phyloP scores from a whole-genome alignment of 2,329 filamentous ascomycete species.

The Malbranchea cinnamomea region DNA sequence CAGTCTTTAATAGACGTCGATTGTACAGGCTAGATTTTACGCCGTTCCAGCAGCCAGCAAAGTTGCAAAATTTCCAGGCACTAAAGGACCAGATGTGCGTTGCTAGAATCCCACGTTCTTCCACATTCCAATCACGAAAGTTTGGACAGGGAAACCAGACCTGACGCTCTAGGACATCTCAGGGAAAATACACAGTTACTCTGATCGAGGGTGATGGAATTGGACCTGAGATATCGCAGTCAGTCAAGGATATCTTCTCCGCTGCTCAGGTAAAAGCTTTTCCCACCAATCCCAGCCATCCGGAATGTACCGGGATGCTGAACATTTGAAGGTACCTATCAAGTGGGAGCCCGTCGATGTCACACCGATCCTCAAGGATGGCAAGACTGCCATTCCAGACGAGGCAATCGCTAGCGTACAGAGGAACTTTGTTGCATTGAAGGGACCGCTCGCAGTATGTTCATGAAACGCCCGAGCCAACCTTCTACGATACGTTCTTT shows the following conservation, averaged over 20 bases:
- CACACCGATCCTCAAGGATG: conserved; percentile 81
- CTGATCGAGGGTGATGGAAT: conserved; percentile 99
- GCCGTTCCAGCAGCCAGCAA: conserved; percentile 40
- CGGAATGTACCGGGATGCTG: conserved; percentile 10
- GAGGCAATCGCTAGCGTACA: conserved; percentile 85
- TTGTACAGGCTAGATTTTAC: conserved; percentile 46
- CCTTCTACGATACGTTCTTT: conserved; percentile 9
- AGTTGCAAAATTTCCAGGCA: conserved; percentile 87
- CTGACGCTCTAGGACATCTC: conserved; percentile 8
- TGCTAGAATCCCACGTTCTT: conserved; percentile 6
- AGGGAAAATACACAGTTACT: conserved; percentile 93
- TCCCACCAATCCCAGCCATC: conserved; percentile 4
- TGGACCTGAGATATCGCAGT: conserved; percentile 92
- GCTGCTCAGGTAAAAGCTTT: conserved; percentile 62
- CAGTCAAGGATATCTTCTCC: conserved; percentile 96
- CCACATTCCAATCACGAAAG: neutral
- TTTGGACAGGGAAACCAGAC: neutral
- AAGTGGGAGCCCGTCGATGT: conserved; percentile 97
- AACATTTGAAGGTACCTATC: conserved; percentile 55
- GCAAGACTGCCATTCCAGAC: conserved; percentile 88
- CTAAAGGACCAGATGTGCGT: conserved; percentile 75
- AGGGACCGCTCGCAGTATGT: conserved; percentile 94
- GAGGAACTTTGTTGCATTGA: conserved; percentile 93
- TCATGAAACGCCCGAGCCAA: conserved; percentile 18
- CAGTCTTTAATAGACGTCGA: conserved; percentile 7